Conservation (phyloP, 768 basidiomycete genomes). For the Trametes cinnabarina region DNA sequence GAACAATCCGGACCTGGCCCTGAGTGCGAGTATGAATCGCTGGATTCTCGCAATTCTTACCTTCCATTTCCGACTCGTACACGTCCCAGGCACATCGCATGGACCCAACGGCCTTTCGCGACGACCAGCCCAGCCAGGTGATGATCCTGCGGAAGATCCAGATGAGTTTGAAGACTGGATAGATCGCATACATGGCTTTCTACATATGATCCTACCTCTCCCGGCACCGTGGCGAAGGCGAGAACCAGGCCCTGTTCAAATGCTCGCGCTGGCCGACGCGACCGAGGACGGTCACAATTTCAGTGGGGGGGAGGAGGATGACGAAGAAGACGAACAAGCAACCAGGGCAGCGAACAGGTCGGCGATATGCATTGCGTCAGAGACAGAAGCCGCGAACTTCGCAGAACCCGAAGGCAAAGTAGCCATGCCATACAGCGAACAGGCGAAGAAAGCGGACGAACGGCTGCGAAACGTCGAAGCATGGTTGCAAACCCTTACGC, state of each 20-base stretch:
- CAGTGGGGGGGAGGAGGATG: too few relatives aligned
- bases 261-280: background rate
- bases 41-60: conserved; percentile 41
- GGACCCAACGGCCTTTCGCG: conserved; percentile 32
- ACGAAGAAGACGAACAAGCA: too few relatives aligned
- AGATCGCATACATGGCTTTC: conserved; percentile 11
- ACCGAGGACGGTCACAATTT: background rate
- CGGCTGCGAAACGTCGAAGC: too few relatives aligned
- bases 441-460: too few relatives aligned
- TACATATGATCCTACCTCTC: background rate
- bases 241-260: background rate
- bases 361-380: too few relatives aligned
- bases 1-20: conserved; percentile 36
- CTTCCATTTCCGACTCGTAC: conserved; percentile 35
- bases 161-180: background rate
- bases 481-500: too few relatives aligned
- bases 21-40: conserved; percentile 37
- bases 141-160: background rate
- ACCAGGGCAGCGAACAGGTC: too few relatives aligned
- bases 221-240: background rate
- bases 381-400: too few relatives aligned
- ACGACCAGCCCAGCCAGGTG: background rate
- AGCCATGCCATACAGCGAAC: too few relatives aligned
- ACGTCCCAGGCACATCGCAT: conserved; percentile 29
- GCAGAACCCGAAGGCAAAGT: too few relatives aligned